A percentile compares a stretch with the other conserved stretches of the same genome.
phyloP scores from a whole-genome alignment of 495 filamentous ascomycete species.

The Xylaria venustula region DNA sequence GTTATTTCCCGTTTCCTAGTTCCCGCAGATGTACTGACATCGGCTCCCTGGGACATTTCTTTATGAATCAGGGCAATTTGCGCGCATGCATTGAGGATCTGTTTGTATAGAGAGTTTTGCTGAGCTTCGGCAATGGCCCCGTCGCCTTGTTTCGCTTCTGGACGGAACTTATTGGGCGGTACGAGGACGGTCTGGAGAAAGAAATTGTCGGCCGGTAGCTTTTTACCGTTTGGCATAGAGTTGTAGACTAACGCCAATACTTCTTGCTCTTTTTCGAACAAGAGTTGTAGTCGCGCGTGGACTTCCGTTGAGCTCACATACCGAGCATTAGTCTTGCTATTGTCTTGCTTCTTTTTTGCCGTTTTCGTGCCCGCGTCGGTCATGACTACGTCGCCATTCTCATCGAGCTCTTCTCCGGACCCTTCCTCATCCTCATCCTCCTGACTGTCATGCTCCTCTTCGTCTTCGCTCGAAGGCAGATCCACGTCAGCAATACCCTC shows the following conservation, averaged over 20 bases:
- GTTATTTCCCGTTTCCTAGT: constrained; percentile 37
- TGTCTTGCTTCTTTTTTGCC: constrained; percentile 28
- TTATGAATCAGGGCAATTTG: constrained; percentile 71
- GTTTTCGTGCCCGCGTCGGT: constrained; percentile 36
- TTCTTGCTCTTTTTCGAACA: constrained; percentile 86
- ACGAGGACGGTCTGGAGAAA: constrained; percentile 84
- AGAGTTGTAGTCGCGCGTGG: constrained; percentile 65
- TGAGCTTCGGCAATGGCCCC: constrained; percentile 77
- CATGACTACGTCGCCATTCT: constrained; percentile 53
- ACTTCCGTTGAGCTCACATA: constrained; percentile 77
- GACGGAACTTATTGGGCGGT: constrained; percentile 90
- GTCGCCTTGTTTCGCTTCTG: constrained; percentile 76
- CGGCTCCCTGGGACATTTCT: constrained; percentile 52
- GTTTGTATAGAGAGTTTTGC: constrained; percentile 81
- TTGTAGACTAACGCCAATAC: constrained; percentile 80
- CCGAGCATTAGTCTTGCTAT: constrained; percentile 46
- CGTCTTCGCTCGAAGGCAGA: constrained; percentile 44
- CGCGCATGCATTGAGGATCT: constrained; percentile 69
- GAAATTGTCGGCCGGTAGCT: constrained; percentile 80
- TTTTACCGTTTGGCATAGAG: constrained; percentile 57
- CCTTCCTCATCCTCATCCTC: constrained; percentile 45
- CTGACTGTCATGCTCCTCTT: constrained; percentile 43
- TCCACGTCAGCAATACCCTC: constrained; percentile 72
- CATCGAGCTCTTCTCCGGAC: constrained; percentile 47
- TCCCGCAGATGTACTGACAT: constrained; percentile 11